Base-by-base conservation (phyloP, 2,329 filamentous ascomycete species). In the Grosmannia huntii region DNA sequence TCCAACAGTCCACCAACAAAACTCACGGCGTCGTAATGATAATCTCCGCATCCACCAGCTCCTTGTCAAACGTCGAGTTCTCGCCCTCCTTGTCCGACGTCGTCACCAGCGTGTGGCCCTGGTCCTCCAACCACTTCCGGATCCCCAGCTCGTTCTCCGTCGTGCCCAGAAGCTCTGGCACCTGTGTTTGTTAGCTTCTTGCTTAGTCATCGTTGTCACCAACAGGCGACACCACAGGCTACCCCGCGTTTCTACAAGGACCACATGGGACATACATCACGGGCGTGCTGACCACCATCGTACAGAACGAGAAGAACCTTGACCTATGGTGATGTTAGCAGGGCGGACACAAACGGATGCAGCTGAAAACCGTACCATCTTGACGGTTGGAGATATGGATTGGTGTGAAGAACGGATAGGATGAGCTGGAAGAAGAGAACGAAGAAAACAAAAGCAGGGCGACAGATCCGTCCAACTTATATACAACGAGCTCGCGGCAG, bases 141-240 rank as follows among this genome's bases (percentile, higher is more conserved):
- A 99, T 80, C 67, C 94, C 94, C 62, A 99, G 89, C 82, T 99
- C 94, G 75, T 97, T 97, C 82, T 99, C 90, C 54, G 90, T 96
- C 63, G 94, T 96, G 69, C 94, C 94, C 68, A 96, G 84, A 67
- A 99, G 82, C 68, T 82, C 83, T 64, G 91, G 90, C 72, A 85
- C 81, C 81, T 63, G 33, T 4, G 19, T 7, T 41, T 0, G 49
- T 51, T 5, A 44, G 41, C 16, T n/a, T 33, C 0, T 33, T 33
- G 31, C 31, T 33, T 33, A 33, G 31, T 33, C 31, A 33, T 33
- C 31, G 11, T 2, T n/a, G n/a, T n/a, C n/a, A n/a, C n/a, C n/a
- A n/a, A n/a, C n/a, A n/a, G n/a, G n/a, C n/a, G n/a, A n/a, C n/a
- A n/a, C n/a, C n/a, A n/a, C n/a, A n/a, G n/a, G n/a, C n/a, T 33